Percentiles rank a stretch among this genome's conserved stretches.
Evolutionary conservation across 805 yeast genomes (phyloP).

Genomic region (Candida pini): DNA sequence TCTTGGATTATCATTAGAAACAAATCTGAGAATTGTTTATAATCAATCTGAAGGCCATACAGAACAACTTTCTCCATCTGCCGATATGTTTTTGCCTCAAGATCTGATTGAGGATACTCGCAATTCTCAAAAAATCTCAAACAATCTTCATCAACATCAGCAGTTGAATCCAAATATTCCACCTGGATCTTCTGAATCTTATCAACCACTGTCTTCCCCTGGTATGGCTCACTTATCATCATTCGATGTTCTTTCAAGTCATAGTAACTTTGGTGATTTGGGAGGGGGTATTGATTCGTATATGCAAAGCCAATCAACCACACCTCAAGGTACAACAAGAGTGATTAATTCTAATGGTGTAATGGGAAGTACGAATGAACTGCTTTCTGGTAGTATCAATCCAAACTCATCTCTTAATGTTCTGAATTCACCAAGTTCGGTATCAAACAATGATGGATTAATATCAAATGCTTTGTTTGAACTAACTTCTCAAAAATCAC

Average conservation of each 20-base stretch:
- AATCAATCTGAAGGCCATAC: constrained; percentile 1
- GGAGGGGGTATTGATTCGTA: constrained; percentile 5
- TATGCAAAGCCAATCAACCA: constrained; percentile 2
- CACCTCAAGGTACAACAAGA: constrained; percentile 5
- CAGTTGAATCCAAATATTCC: background rate
- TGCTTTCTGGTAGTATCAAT: background rate
- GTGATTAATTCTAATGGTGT: background rate
- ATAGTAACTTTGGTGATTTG: constrained; percentile 6
- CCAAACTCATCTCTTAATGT: constrained; percentile 4
- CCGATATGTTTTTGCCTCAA: constrained; percentile 26
- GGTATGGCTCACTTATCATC: constrained; percentile 11
- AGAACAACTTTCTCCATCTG: constrained; percentile 11
- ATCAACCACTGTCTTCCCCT: constrained; percentile 8
- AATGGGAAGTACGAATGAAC: background rate
- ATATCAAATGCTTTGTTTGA: constrained; percentile 8
- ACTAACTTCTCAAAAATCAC: constrained; percentile 11
- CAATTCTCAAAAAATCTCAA: background rate
- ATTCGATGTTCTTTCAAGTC: constrained; percentile 10
- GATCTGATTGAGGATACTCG: constrained; percentile 19
- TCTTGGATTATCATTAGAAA: constrained; percentile 4
- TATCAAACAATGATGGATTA: constrained; percentile 4
- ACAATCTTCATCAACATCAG: background rate
- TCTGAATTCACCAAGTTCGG: constrained; percentile 4
- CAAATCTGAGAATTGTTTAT: constrained; percentile 1
- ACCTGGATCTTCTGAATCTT: constrained; percentile 5